Evolutionary conservation across 495 filamentous ascomycete species (phyloP), one percentile per base, ranked within the genome.

Genomic region (Cercophora sp.): DNA sequence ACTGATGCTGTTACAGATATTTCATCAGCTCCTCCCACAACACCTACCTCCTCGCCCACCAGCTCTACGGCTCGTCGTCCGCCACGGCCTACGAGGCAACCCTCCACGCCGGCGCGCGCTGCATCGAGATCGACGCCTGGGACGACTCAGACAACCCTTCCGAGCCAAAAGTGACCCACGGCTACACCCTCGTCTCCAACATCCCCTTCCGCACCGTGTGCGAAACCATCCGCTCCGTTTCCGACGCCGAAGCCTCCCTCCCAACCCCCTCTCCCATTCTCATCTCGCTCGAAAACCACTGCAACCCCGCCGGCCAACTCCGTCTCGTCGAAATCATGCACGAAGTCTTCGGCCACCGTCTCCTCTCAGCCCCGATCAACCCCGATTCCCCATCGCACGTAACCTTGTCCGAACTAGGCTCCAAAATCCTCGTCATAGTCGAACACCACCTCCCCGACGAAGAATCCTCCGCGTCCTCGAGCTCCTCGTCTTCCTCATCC

Each of bases 11-110:
- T n/a, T n/a, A n/a, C n/a, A n/a, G n/a, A n/a, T n/a, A 82, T 53
- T 82, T 75, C 55, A 74, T 82, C 59, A 75, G 85, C 36, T 89
- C 85, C 24, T 91, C 86, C 56, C 92, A 97, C 71, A 97, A 97
- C 65, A 82, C 79, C 0, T 82, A 82, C 52, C 65, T 82, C 40
- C 64, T 75, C 43, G 76, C 73, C 3, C 75, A 80, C 61, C 78
- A 82, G 61, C 70, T 82, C 4, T 70, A 59, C 16, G 78, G 79
- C 8, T 57, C 58, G 20, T 77, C 75, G n/a, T 70, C 64, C 1
- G 70, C 72, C 31, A 51, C 52, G 2, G 74, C 74, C 8, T 82
- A 82, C 52, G 67, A 76, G 49, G 71, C 62, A 3, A 73, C 75
- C 0, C 65, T 81, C 15, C 61, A 58, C 5, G 66, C 76, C 4